Evolutionary conservation across 2,329 filamentous ascomycete genomes (phyloP), one percentile per base, ranked within the genome.

Genomic region (Pseudogymnoascus sp.): DNA sequence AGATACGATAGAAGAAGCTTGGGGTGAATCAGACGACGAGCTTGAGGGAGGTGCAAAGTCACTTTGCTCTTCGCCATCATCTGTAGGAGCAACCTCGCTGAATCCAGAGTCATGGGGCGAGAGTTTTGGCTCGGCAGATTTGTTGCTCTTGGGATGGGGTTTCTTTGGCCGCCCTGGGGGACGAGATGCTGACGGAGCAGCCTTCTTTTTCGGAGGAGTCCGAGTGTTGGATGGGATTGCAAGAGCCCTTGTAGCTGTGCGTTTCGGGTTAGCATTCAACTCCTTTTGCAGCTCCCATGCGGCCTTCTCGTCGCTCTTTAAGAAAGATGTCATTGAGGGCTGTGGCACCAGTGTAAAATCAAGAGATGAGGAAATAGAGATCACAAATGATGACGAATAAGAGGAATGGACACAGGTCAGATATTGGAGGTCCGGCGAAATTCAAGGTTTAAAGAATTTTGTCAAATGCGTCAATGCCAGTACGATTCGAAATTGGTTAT

Each of bases 241-340:
- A 21, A 11, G 24, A 29, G 47, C 13, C 24, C 14, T 53, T 33
- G 61, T 47, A 47, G 42, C 29, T 62, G 40, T n/a, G 40, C 62
- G 62, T 19, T 35, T 56, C 31, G 35, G 31, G 21, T 63, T 63
- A 44, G 35, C 24, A 63, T 63, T 63, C 50, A 24, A 31, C 26
- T 33, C 16, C 1, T 8, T 31, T 4, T 26, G 13, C 8, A 63
- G 53, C 7, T 11, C 7, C 6, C 6, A n/a, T n/a, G 62, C 62
- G n/a, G 33, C 1, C 14, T n/a, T 3, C n/a, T 61, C 10, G 37
- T 61, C 62, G 16, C 13, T n/a, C 13, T 37, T 31, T 3, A 33
- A 2, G 50, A 8, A 56, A 56, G 29, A 13, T 29, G 33, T 56
- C 29, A 21, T 33, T 21, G 50, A 14, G 2, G 11, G 2, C 8